These are phyloP conservation scores for Smallanthus sonchifolius DNA, from an alignment of 129 eudicot species.

Conservation along the genomic window DNA sequence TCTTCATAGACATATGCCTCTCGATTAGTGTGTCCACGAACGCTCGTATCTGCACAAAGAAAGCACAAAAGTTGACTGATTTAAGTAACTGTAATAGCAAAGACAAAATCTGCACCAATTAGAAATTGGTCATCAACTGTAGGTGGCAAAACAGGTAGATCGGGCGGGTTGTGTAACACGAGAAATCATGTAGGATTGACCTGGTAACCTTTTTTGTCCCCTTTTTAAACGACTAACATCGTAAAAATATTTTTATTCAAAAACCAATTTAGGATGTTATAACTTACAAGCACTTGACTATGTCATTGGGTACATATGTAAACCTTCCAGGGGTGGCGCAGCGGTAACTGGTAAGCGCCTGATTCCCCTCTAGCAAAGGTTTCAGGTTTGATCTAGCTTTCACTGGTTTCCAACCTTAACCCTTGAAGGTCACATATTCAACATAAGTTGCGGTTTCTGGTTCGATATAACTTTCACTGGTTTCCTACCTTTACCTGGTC, in stretches of 20 bases:
- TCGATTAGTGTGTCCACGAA: conserved; percentile 91
- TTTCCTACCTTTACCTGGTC: background rate
- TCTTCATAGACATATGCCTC: conserved; percentile 67
- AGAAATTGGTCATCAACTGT: background rate
- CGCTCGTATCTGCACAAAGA: conserved; percentile 74
- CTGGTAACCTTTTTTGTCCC: background rate
- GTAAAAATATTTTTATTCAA: background rate
- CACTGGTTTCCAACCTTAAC: too few species aligned
- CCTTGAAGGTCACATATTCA: too few species aligned
- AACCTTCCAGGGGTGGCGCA: too few species aligned
- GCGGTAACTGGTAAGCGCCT: too few species aligned
- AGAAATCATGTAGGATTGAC: background rate
- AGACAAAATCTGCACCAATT: background rate
- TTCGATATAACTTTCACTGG: too few species aligned
- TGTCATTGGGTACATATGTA: background rate
- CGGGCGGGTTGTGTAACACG: background rate
- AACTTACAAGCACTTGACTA: background rate
- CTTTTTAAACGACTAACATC: background rate
- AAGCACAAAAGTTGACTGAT: background rate
- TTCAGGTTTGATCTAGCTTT: too few species aligned
- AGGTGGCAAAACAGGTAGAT: background rate
- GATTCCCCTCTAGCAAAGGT: too few species aligned
- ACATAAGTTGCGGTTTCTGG: too few species aligned
- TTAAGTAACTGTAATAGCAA: background rate
- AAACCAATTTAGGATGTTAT: background rate